phyloP scores from a whole-genome alignment of 495 filamentous ascomycete genomes.

The Penicillium maclennaniae region DNA sequence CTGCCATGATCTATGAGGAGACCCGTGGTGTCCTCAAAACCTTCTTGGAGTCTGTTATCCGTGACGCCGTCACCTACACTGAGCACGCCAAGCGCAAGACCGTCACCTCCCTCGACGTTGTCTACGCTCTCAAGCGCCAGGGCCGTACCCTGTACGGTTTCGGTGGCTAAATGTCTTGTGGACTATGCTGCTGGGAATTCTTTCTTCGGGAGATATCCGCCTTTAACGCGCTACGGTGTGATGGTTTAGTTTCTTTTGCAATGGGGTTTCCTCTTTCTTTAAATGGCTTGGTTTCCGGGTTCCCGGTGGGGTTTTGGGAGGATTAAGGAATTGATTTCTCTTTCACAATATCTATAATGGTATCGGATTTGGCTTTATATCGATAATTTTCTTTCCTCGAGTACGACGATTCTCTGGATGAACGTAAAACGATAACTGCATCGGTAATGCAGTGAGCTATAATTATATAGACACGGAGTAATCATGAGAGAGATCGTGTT shows the following conservation, averaged over 20 bases:
- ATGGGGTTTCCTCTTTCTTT: conserved; percentile 17
- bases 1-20: conserved; percentile 68
- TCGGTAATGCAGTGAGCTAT: not conserved
- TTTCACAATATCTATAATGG: not conserved
- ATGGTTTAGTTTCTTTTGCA: conserved; percentile 3
- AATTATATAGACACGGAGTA: not conserved
- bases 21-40: conserved; percentile 65
- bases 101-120: conserved; percentile 90
- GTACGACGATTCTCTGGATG: too few species aligned
- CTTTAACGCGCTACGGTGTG: conserved; percentile 30
- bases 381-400: not conserved
- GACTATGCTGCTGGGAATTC: not conserved
- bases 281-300: not conserved
- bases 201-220: not conserved
- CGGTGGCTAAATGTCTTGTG: conserved; percentile 70
- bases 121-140: conserved; percentile 93
- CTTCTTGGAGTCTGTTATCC: conserved; percentile 66
- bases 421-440: conserved; percentile 8
- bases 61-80: conserved; percentile 97
- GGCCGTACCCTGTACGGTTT: conserved; percentile 97
- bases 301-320: conserved; percentile 7
- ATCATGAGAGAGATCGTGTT: not conserved
- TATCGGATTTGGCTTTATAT: conserved; percentile 4
- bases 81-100: conserved; percentile 98
- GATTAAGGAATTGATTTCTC: not conserved